Base-by-base conservation (phyloP, 2,329 filamentous ascomycete species). In the Trichoderma citrinoviride region DNA sequence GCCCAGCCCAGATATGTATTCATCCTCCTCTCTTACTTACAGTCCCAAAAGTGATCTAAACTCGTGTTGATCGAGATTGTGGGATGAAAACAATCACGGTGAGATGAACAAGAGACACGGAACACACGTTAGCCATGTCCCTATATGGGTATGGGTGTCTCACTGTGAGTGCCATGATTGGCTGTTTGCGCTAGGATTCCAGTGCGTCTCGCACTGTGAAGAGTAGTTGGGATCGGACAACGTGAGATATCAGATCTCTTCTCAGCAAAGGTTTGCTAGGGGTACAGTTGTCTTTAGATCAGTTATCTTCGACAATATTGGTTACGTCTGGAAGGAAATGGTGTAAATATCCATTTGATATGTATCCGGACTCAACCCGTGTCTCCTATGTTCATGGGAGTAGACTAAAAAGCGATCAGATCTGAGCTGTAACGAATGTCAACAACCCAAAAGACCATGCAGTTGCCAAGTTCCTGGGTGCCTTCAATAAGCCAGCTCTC, bases 1-100 rank as follows among this genome's bases (percentile, higher is more conserved):
- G 52, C 52, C 61, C 61, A 64, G 19, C 44, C 44, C 4, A 64
- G 43, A n/a, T 64, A 52, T 41, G 58, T 58, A 12, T 15, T 37
- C 53, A 58, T 57, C 37, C 40, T 57, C 37, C 27, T 17, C 23
- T 23, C 33, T 27, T 33, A 43, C 1, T 57, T n/a, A 58, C 15
- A 40, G 7, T 21, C 41, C 17, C 21, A 21, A 19, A 5, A 17
- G 33, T 8, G 25, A 50, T 40, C 12, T 43, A 23, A 6, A 7
- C 10, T 25, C 41, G 37, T 21, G 15, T 15, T 37, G 15, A 33
- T 37, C n/a, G 5, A 6, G 21, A 12, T 33, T 21, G 40, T 54
- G 40, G 21, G 37, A 41, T 25, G 33, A 21, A 27, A 50, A 50
- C 44, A 53, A 10, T 37, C 12, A 12, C 12, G 40, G 19, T 19